A percentile compares a stretch with the other conserved stretches of the same genome.
Conservation (phyloP, 768 basidiomycete species). For the Phylloporus rhodoxanthus region DNA sequence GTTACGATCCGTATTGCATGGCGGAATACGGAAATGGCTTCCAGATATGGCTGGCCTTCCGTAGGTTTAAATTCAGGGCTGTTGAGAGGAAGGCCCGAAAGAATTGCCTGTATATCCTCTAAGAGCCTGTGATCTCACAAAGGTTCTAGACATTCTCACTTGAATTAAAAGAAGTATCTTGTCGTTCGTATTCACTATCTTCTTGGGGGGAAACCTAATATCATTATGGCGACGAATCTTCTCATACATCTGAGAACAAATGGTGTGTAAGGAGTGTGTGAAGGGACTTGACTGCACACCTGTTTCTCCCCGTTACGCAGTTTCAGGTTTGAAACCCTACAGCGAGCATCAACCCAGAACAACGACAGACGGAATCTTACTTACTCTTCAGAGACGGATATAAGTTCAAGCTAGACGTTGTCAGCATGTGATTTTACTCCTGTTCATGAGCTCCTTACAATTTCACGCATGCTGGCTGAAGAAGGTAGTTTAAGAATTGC, state of each 20-base stretch:
- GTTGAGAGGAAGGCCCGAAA: slow-evolving; percentile 66
- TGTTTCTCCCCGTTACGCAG: slow-evolving; percentile 72
- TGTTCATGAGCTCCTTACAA: slow-evolving; percentile 41
- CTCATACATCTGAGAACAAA: slow-evolving; percentile 45
- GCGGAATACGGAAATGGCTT: slow-evolving; percentile 66
- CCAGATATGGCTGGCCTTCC: slow-evolving; percentile 69
- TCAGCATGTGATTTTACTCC: slow-evolving; percentile 2
- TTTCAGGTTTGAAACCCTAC: slow-evolving; percentile 62
- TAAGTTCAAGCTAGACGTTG: slow-evolving; percentile 50
- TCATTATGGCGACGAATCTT: slow-evolving; percentile 66
- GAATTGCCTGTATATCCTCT: slow-evolving; percentile 48
- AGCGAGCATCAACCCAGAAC: slow-evolving; percentile 1
- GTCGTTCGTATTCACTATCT: slow-evolving; percentile 62
- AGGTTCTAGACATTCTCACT: slow-evolving; percentile 31
- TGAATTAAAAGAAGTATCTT: slow-evolving; percentile 81
- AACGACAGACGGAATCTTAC: slow-evolving; percentile 9
- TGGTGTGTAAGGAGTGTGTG: background rate
- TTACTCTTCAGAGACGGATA: slow-evolving; percentile 66
- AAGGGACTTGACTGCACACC: slow-evolving; percentile 31
- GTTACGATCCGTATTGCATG: slow-evolving; percentile 69
- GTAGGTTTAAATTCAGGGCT: slow-evolving; percentile 60
- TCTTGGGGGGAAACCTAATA: slow-evolving; percentile 72
- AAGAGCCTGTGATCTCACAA: background rate
- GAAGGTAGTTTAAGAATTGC: slow-evolving; percentile 55
- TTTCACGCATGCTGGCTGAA: slow-evolving; percentile 53